These are phyloP conservation scores for Cercophora scortea DNA, from an alignment of 495 filamentous ascomycete species.

Conservation along the genomic window DNA sequence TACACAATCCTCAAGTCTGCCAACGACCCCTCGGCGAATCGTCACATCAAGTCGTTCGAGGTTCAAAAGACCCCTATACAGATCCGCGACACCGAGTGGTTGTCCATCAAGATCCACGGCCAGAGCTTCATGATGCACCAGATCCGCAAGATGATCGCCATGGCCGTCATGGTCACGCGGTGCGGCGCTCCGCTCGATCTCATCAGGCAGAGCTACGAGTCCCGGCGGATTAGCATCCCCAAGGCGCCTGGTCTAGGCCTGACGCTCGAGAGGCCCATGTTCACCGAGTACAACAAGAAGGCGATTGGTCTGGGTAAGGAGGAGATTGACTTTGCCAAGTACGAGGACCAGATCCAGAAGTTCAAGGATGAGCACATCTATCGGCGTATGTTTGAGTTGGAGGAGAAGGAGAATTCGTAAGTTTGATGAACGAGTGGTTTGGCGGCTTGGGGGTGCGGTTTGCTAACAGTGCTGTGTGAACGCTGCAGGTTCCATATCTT, in stretches of 20 bases:
- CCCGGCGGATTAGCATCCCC: slow-evolving; percentile 70
- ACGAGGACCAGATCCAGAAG: slow-evolving; percentile 65
- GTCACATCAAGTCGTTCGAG: slow-evolving; percentile 83
- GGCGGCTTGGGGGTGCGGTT: too few species aligned
- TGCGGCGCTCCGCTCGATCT: slow-evolving; percentile 61
- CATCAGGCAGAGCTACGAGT: slow-evolving; percentile 62
- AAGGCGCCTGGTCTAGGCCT: slow-evolving; percentile 88
- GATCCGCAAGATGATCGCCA: slow-evolving; percentile 96
- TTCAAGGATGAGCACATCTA: slow-evolving; percentile 97
- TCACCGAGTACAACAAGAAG: slow-evolving; percentile 71
- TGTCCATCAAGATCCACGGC: slow-evolving; percentile 90
- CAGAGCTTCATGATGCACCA: slow-evolving; percentile 99
- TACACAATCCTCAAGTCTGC: slow-evolving; percentile 83
- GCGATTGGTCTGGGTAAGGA: slow-evolving; percentile 46
- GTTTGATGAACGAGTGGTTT: slow-evolving; percentile 17
- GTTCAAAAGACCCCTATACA: slow-evolving; percentile 63
- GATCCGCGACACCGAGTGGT: slow-evolving; percentile 88
- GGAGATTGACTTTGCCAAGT: slow-evolving; percentile 68
- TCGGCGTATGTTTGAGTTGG: slow-evolving; percentile 78
- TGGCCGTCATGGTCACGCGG: slow-evolving; percentile 76
- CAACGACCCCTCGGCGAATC: slow-evolving; percentile 72
- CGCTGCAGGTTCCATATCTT: slow-evolving; percentile 69
- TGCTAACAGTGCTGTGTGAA: slow-evolving; percentile 3
- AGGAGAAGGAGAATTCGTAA: slow-evolving; percentile 70
- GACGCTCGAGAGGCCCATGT: slow-evolving; percentile 82